These are phyloP conservation scores for Euphorbia peplus DNA, from an alignment of 345 rosid species.

Conservation along the genomic window DNA sequence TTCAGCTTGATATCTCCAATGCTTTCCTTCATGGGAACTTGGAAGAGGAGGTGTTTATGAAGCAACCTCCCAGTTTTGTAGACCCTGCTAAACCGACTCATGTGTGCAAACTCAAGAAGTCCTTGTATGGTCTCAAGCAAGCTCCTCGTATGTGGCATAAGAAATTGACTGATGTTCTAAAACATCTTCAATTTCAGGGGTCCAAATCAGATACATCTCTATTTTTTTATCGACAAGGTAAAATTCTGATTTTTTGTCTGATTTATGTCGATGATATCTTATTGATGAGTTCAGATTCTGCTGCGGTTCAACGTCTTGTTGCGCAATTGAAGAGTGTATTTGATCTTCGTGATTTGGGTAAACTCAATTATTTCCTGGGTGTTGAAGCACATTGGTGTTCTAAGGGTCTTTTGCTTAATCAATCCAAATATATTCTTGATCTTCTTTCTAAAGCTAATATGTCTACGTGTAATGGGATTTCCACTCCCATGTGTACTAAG, in stretches of 20 bases:
- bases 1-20: background rate
- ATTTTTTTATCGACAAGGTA: too few species aligned
- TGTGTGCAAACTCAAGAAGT: background rate
- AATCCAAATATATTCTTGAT: background rate
- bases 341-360: too few species aligned
- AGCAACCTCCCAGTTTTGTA: background rate
- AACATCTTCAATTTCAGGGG: too few species aligned
- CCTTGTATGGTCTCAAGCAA: background rate
- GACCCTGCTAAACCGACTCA: background rate
- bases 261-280: too few species aligned
- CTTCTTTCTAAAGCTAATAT: background rate
- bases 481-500: background rate
- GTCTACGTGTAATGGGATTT: background rate
- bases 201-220: fast-evolving
- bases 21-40: background rate
- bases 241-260: too few species aligned
- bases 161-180: too few species aligned
- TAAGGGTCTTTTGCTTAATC: background rate
- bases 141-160: too few species aligned
- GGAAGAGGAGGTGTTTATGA: background rate
- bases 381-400: too few species aligned
- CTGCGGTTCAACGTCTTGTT: too few species aligned
- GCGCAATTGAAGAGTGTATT: too few species aligned
- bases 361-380: too few species aligned
- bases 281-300: background rate